phyloP scores from a whole-genome alignment of 495 filamentous ascomycete species.

The Chaetomium cochliodes region DNA sequence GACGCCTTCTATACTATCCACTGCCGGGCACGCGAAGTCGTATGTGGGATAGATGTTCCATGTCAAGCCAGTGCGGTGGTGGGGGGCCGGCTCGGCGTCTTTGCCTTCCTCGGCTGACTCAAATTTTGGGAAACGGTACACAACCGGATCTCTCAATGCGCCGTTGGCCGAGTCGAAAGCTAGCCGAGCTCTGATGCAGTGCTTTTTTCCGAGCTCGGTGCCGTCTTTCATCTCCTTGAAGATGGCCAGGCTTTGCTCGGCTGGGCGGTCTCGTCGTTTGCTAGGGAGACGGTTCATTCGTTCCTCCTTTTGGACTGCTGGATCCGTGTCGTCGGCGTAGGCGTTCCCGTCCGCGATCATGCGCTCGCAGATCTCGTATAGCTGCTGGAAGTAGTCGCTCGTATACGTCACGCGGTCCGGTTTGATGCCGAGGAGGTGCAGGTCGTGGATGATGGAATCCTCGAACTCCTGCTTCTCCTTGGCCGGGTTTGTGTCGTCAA shows the following conservation, averaged over 20 bases:
- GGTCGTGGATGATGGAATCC: conserved; percentile 1
- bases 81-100: conserved; percentile 62
- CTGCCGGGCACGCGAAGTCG: conserved; percentile 62
- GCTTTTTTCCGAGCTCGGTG: conserved; percentile 54
- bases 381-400: conserved; percentile 12
- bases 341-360: conserved; percentile 8
- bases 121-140: conserved; percentile 64
- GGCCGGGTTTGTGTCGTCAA: not conserved
- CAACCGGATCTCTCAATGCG: conserved; percentile 80
- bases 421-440: not conserved
- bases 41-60: conserved; percentile 97
- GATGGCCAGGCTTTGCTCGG: not conserved
- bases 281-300: conserved; percentile 3
- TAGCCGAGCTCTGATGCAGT: conserved; percentile 84
- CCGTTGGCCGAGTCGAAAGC: conserved; percentile 72
- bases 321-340: conserved; percentile 14
- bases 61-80: conserved; percentile 78
- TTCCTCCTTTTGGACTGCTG: not conserved
- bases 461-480: conserved; percentile 8
- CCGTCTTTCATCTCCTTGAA: conserved; percentile 9
- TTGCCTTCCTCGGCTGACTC: not conserved
- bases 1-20: conserved; percentile 5
- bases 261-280: conserved; percentile 3
- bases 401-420: not conserved
- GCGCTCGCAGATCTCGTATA: conserved; percentile 4